Base-by-base conservation (phyloP, 768 basidiomycete species). In the Nidula microcarpa region DNA sequence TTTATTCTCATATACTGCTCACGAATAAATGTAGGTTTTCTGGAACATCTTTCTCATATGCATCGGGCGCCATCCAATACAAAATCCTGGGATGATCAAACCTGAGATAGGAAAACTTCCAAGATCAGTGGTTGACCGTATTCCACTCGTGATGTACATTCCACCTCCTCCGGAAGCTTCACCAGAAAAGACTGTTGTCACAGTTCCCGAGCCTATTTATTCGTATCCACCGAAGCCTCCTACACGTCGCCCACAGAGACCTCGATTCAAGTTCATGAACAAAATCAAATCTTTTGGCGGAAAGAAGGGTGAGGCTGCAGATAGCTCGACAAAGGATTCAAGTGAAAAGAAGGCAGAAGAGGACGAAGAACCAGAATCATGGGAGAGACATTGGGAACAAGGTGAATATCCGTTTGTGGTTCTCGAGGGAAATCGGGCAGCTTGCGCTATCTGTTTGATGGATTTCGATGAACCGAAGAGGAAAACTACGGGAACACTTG, bases 81-180 rank as follows among this genome's bases (percentile, higher is more conserved):
- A 89, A 63, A 83, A 85, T 53, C 85, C 87, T 6, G 75, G 78
- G 51, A 76, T 81, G 63, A 88, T 92, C 65, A 85, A 84, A 53
- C 89, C 88, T 8, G 89, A 92, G 48, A 81, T 92, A 39, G 86
- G 82, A 5, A 90, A 91, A 62, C 71, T 93, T 6, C 73, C 89
- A 1, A 84, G 82, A 62, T 70, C 82, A 5, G 70, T 86, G 6
- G 89, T 94, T 18, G 87, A 92, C 51, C 78, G 78, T 47, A 92
- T 94, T 37, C 91, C 91, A 1, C 77, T 93, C 17, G 91, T 92
- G 30, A 80, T 91, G 57, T 94, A 92, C 68, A 92, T 94, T 37
- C 90, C 90, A 4, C 80, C 89, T 0, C 88, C 90, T 3, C 87
- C 87, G 0, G 80, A 81, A 46, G 73, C 62, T 64, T 52, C 67